Evolutionary conservation across 2,329 filamentous ascomycete species (phyloP), one percentile per base, ranked within the genome.

Genomic region (Aspergillus sp.): DNA sequence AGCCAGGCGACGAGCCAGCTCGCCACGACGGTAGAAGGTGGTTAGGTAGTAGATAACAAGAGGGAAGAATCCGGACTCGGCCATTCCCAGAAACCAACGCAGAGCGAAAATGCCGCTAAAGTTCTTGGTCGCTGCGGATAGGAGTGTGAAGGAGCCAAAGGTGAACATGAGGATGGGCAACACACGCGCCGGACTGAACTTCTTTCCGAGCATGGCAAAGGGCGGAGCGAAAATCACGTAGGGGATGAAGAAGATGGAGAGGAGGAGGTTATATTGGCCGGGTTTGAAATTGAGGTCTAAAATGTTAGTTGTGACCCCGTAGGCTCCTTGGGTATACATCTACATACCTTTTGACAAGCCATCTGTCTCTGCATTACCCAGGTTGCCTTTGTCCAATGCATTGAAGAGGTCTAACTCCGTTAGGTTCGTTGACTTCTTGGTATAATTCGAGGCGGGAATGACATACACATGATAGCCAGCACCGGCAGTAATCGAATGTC

Each of bases 161-260:
- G 68, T 76, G 57, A 86, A 78, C 86, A 90, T 89, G 69, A 88
- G 80, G 45, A 84, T 67, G 0, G 86, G 85, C 8, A 90, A 72
- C 9, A 87, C 83, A 16, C 80, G 75, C 51, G 82, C 78, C 0
- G 86, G 83, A 0, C 85, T 85, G 62, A 79, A 87, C 54, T 81
- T 84, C 73, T 88, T 90, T 49, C 86, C 86, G 4, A 87, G 64
- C 72, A 90, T 85, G 11, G 76, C 78, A 36, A 89, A 69, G 1
- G 84, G 82, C 0, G 85, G 85, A 1, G 85, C 86, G 49, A 84
- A 87, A 3, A 90, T 64, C 33, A 89, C 86, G 65, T 87, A 90
- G 0, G 87, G 87, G 6, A 90, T 77, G 69, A 88, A 91, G 76
- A 91, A 91, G 57, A 91, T 84, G 47, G 79, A 80, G 33, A 90